Percentiles rank a stretch among this genome's conserved stretches.
These are phyloP conservation scores for Nowakowskiella sp. DNA, from an alignment of 192 early-diverging fungal species.

Conservation along the genomic window DNA sequence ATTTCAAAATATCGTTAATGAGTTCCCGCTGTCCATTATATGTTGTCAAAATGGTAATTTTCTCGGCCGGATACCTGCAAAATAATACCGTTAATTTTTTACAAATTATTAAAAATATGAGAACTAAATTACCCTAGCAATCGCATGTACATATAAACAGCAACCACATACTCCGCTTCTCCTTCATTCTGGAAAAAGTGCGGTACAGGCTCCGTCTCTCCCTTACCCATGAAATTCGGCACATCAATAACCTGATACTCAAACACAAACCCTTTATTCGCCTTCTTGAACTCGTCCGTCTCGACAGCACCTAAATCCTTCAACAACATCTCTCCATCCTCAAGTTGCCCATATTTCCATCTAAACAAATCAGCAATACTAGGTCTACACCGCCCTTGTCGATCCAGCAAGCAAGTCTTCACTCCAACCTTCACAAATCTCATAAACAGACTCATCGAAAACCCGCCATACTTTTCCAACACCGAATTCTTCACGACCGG, in stretches of 20 bases:
- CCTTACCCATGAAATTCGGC: constrained; percentile 60
- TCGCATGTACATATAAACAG: constrained; percentile 93
- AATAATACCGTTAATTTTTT: not conserved
- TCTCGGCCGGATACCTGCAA: constrained; percentile 70
- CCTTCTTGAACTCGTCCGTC: constrained; percentile 46
- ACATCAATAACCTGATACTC: constrained; percentile 91
- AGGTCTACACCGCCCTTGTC: constrained; percentile 76
- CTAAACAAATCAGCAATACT: constrained; percentile 76
- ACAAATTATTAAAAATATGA: constrained; percentile 7
- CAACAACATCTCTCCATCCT: constrained; percentile 51
- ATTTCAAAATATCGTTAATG: constrained; percentile 79
- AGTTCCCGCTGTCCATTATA: constrained; percentile 96
- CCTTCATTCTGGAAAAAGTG: constrained; percentile 94
- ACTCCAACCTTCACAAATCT: constrained; percentile 89
- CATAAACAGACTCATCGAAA: constrained; percentile 94
- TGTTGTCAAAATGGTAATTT: constrained; percentile 88
- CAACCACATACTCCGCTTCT: constrained; percentile 96
- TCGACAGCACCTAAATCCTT: not conserved
- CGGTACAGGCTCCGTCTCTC: constrained; percentile 79
- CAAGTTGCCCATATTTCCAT: constrained; percentile 70
- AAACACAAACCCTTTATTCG: constrained; percentile 79
- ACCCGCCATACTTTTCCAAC: constrained; percentile 75
- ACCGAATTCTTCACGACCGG: constrained; percentile 88
- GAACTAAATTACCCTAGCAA: constrained; percentile 58
- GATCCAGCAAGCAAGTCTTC: constrained; percentile 80